Evolutionary conservation across 1,284 basidiomycete species (phyloP), one percentile per base, ranked within the genome.

Genomic region (Cryptococcus sp.): DNA sequence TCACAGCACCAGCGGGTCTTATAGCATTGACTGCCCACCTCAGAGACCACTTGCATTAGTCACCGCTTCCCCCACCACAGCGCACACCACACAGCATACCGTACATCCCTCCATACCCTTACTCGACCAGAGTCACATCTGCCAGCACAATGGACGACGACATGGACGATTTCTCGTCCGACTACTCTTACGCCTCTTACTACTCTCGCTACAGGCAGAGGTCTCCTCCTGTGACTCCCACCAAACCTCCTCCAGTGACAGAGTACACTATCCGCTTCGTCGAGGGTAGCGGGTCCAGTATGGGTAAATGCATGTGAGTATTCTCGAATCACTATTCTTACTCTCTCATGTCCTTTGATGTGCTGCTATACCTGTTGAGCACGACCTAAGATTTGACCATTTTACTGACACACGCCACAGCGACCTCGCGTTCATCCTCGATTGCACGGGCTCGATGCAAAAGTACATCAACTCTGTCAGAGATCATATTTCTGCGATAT

Each of bases 401-500:
- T 20, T 17, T 17, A 37, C 22, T 25, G 29, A 41, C n/a, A 6
- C 34, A 29, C 26, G 8, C n/a, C 29, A 10, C 76, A 93, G 91
- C 59, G 91, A 94, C 79, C 85, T 95, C 86, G 71, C 93, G 86
- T 82, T 81, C 80, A 86, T 95, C 25, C 89, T 94, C 74, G 92
- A 95, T 78, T 93, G 91, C 76, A 95, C 92, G 2, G 92, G 92
- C 16, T 79, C 77, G 7, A 80, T 80, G 80, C 79, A 78, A 53
- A 71, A 73, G 23, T 80, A 80, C 64, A 79, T 80, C 62, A 75
- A 76, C 54, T 74, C 90, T 52, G 93, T 94, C n/a, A 95, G 94
- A 7, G 91, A 90, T 81, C 98, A 99, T 80, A 97, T 99, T 79
- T 91, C 95, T 72, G 85, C 89, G 73, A 99, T 99, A 72, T 96